Base-by-base conservation (phyloP, 345 rosid species). In the Murraya koenigii region DNA sequence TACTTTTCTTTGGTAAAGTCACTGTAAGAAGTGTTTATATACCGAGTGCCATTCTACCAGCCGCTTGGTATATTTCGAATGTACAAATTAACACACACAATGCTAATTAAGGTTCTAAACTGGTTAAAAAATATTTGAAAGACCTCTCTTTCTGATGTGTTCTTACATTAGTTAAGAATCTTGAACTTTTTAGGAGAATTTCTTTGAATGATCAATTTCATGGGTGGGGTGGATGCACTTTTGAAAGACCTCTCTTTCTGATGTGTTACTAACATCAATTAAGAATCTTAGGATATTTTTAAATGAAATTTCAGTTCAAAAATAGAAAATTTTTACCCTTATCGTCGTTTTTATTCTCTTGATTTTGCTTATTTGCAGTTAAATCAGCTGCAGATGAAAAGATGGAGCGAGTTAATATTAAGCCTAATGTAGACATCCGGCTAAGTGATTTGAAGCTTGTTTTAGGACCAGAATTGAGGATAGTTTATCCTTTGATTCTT, bases 391-490 rank as follows among this genome's bases (percentile, higher is more conserved):
- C 89, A 79, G 97, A 36, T 78, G 92, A 89, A 76, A 91, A 89
- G 75, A 82, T 83, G 86, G 91, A 88, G 72, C 87, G 80, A 79
- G 87, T 91, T 66, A 90, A 83, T 76, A 81, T 90, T 55, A 94
- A 88, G 79, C 99, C 99, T 32, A 88, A 87, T 64, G 81, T 93
- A 75, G 99, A 95, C 87, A 76, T 95, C 79, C 94, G 93, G 75
- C 90, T 95, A 59, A 91, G 88, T 73, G 97, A 93, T 85, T 85
- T 95, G 86, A 95, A 91, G 91, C 96, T 95, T 82, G 89, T 88
- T 72, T 86, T 95, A 77, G 99, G 99, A 80, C 99, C 97, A 74
- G 98, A 93, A 80, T 81, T 95, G 89, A 92, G 92, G 84, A 89
- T 95, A 69, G 89, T 92, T 52, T 95, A 93, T 86, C 99, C 98